Percentiles rank a stretch among this genome's conserved stretches.
These are phyloP conservation scores for Ceratocystis albifundus DNA, from an alignment of 2,329 filamentous ascomycete genomes.

Conservation along the genomic window DNA sequence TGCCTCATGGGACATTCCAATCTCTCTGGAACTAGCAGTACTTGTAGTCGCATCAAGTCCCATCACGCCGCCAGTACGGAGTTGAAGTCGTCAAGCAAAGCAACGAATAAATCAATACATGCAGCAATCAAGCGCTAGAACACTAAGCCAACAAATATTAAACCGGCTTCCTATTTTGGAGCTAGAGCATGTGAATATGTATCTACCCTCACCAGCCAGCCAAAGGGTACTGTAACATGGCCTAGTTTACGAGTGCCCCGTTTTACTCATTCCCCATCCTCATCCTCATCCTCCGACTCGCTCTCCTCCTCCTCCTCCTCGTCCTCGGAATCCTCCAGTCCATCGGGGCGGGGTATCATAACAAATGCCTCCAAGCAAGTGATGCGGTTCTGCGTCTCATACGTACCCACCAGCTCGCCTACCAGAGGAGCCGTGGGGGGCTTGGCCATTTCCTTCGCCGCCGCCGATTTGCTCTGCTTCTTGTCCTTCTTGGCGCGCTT, in stretches of 20 bases:
- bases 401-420: constrained; percentile 60
- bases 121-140: too few species aligned
- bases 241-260: constrained; percentile 11
- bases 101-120: too few species aligned
- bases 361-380: constrained; percentile 79
- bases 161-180: too few species aligned
- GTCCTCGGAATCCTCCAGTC: constrained; percentile 43
- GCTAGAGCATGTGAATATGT: too few species aligned
- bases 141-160: too few species aligned
- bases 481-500: constrained; percentile 23
- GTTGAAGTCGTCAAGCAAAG: too few species aligned
- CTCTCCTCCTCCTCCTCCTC: constrained; percentile 31
- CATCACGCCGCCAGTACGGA: too few species aligned
- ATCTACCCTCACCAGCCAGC: too few species aligned
- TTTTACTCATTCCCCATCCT: constrained; percentile 29
- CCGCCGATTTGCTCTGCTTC: constrained; percentile 13
- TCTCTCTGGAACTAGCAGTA: too few species aligned
- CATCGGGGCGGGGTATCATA: constrained; percentile 60
- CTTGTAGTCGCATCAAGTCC: too few species aligned
- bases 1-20: too few species aligned
- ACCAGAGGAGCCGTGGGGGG: constrained; percentile 29
- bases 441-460: constrained; percentile 29
- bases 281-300: constrained; percentile 32
- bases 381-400: constrained; percentile 77
- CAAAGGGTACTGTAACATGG: too few species aligned